These are phyloP conservation scores for Asclepias syriaca DNA, from an alignment of 257 asterid species.

Conservation along the genomic window DNA sequence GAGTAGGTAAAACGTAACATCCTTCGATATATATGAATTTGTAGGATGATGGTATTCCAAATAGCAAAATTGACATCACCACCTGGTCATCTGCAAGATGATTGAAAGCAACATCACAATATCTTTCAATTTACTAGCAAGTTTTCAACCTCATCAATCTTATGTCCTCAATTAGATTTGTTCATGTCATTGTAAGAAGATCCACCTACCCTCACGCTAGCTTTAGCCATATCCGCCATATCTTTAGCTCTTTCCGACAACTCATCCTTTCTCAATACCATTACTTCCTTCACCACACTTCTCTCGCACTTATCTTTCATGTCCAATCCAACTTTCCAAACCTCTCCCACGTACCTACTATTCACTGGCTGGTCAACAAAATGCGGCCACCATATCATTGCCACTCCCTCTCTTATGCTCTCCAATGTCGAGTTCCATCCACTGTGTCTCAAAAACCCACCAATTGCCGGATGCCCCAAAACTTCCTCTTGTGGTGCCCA, in stretches of 20 bases:
- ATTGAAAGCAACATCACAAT: background rate
- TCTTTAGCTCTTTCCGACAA: conserved; percentile 28
- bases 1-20: background rate
- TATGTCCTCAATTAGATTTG: conserved; percentile 29
- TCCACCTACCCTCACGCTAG: conserved; percentile 44
- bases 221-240: conserved; percentile 37
- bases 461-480: conserved; percentile 47
- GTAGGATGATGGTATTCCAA: background rate
- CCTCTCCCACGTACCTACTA: conserved; percentile 45
- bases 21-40: background rate
- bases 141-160: background rate
- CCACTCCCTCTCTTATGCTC: conserved; percentile 47
- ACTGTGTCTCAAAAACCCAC: conserved; percentile 57
- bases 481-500: conserved; percentile 76
- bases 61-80: background rate
- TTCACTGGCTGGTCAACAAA: conserved; percentile 58
- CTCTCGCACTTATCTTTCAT: conserved; percentile 64
- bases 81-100: background rate
- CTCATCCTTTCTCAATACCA: conserved; percentile 42
- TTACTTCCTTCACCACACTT: conserved; percentile 30
- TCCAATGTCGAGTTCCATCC: conserved; percentile 75
- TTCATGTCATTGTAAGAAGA: conserved; percentile 34
- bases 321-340: conserved; percentile 59
- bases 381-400: conserved; percentile 67
- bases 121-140: background rate